Conservation (phyloP, 148 eudicot genomes). For the Vaccinium darrowii region DNA sequence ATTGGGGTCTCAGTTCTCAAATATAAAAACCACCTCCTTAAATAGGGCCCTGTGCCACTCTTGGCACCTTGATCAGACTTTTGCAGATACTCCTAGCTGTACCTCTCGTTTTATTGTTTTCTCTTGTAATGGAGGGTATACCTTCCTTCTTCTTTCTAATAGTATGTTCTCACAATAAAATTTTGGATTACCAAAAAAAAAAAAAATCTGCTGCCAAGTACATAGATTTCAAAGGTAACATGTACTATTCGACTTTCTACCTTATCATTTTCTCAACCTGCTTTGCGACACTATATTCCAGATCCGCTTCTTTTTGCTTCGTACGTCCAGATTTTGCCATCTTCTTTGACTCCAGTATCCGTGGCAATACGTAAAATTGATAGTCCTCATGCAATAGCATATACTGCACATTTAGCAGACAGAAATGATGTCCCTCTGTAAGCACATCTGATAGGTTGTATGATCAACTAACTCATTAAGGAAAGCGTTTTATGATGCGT, state of each 20-base stretch:
- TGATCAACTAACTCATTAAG: conserved; percentile 14
- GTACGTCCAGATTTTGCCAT: conserved; percentile 97
- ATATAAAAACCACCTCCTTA: no score
- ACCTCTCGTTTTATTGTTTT: no score
- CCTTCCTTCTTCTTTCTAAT: no score
- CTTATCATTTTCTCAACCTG: conserved; percentile 99
- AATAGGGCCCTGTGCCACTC: no score
- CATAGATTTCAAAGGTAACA: background rate
- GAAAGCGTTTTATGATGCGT: background rate
- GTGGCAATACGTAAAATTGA: conserved; percentile 89
- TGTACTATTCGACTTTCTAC: conserved; percentile 32
- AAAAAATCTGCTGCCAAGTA: no score
- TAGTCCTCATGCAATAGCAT: conserved; percentile 92
- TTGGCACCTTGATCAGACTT: no score
- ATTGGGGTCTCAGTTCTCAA: no score
- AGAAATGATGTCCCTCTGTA: background rate
- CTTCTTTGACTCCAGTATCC: conserved; percentile 92
- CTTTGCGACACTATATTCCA: conserved; percentile 99
- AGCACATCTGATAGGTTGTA: conserved; percentile 24
- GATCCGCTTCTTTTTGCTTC: conserved; percentile 98
- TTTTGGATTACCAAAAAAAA: no score
- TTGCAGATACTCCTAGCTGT: no score
- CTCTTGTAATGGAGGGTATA: no score
- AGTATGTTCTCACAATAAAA: no score
- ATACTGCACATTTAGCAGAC: conserved; percentile 49